Conservation (phyloP, 2,329 filamentous ascomycete genomes). For the Epichloe amarillans region DNA sequence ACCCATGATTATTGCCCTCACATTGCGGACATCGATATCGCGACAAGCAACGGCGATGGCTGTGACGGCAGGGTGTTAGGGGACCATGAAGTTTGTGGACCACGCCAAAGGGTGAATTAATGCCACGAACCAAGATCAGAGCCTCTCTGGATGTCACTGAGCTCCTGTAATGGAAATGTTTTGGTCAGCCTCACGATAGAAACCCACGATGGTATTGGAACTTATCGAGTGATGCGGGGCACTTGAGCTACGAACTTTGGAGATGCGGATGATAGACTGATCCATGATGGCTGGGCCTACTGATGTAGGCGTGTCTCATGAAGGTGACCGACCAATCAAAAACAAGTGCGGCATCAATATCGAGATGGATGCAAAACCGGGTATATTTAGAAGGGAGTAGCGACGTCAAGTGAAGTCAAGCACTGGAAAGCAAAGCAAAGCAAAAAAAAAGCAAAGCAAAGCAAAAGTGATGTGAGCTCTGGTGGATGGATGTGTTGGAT, state of each 20-base stretch:
- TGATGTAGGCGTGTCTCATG: neutral
- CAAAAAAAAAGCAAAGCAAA: too few species aligned
- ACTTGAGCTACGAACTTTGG: constrained; percentile 45
- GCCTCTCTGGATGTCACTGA: constrained; percentile 71
- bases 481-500: too few species aligned
- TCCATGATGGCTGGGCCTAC: constrained; percentile 31
- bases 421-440: too few species aligned
- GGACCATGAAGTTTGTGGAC: neutral
- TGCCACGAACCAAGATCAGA: constrained; percentile 62
- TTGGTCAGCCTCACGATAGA: constrained; percentile 6
- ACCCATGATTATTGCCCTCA: constrained; percentile 79
- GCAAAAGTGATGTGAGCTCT: too few species aligned
- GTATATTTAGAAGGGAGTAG: neutral
- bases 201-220: constrained; percentile 8
- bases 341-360: neutral
- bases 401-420: neutral
- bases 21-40: constrained; percentile 77
- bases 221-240: constrained; percentile 3
- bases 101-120: constrained; percentile 4
- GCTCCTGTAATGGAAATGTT: constrained; percentile 44
- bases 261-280: constrained; percentile 79
- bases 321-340: neutral
- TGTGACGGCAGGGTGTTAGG: constrained; percentile 19
- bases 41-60: constrained; percentile 78
- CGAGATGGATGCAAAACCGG: neutral